phyloP scores from a whole-genome alignment of 257 asterid genomes.

The Solanum stenotomum region DNA sequence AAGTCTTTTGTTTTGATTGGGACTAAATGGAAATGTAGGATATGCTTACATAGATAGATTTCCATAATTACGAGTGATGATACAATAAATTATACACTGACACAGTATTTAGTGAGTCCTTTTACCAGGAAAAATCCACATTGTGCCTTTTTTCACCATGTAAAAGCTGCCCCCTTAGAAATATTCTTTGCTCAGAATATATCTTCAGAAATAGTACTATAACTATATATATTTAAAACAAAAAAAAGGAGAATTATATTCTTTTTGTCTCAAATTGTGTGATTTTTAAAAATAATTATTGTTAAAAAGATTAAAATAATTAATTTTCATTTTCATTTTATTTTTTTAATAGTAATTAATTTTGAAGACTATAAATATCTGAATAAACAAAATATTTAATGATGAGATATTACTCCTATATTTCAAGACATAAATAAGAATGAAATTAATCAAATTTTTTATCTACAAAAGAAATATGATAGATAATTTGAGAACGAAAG shows the following conservation, averaged over 20 bases:
- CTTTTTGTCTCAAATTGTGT: neutral
- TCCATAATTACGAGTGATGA: neutral
- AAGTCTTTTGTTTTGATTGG: neutral
- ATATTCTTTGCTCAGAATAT: neutral
- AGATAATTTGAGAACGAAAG: neutral
- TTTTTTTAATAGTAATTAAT: neutral
- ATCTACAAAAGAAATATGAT: neutral
- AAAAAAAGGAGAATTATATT: neutral
- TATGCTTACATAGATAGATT: neutral
- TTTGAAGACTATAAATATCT: neutral
- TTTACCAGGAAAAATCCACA: neutral
- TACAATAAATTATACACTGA: neutral
- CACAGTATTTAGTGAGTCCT: neutral
- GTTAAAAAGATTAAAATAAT: neutral
- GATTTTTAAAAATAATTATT: neutral
- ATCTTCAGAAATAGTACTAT: neutral
- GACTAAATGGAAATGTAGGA: neutral
- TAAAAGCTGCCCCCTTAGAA: neutral
- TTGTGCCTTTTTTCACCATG: neutral
- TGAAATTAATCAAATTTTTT: neutral
- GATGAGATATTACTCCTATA: neutral
- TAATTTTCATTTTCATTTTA: no score
- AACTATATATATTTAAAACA: neutral
- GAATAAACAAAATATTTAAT: neutral
- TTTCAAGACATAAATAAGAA: fast-evolving